Percentiles rank a stretch among this genome's conserved stretches.
These are phyloP conservation scores for Trichoderma erinaceum DNA, from an alignment of 495 filamentous ascomycete genomes.

Conservation along the genomic window DNA sequence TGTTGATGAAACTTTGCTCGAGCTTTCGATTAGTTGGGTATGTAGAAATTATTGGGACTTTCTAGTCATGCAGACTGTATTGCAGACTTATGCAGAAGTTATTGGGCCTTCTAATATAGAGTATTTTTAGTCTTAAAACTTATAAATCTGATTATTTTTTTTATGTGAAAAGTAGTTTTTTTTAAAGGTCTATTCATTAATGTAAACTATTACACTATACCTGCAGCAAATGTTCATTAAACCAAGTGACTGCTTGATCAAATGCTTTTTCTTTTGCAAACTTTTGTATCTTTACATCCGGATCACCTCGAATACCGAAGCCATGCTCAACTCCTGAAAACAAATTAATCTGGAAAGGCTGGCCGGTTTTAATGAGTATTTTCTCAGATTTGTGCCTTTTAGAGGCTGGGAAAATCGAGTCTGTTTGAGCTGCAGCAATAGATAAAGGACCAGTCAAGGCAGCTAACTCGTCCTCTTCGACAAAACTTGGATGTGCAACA, in stretches of 20 bases:
- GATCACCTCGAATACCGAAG: constrained; percentile 65
- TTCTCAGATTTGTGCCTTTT: constrained; percentile 55
- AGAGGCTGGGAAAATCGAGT: constrained; percentile 68
- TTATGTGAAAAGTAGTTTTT: no score
- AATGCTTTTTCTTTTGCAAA: constrained; percentile 85
- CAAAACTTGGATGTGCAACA: constrained; percentile 70
- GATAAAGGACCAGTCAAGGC: constrained; percentile 64
- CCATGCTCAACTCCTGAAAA: constrained; percentile 73
- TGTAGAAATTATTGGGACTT: no score
- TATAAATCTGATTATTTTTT: no score
- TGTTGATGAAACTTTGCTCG: neutral
- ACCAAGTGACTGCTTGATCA: constrained; percentile 73
- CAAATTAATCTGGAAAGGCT: constrained; percentile 76
- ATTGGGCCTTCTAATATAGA: no score
- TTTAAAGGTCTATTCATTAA: no score
- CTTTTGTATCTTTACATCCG: constrained; percentile 53
- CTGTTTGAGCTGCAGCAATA: constrained; percentile 74
- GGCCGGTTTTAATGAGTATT: constrained; percentile 51
- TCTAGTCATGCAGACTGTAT: no score
- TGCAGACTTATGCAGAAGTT: no score
- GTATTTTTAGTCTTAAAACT: no score
- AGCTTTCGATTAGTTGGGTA: no score
- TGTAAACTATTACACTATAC: no score
- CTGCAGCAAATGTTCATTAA: constrained; percentile 35
- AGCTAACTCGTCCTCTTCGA: constrained; percentile 67